Conservation (phyloP, 2,329 filamentous ascomycete genomes). For the Aspergillus luchuensis region DNA sequence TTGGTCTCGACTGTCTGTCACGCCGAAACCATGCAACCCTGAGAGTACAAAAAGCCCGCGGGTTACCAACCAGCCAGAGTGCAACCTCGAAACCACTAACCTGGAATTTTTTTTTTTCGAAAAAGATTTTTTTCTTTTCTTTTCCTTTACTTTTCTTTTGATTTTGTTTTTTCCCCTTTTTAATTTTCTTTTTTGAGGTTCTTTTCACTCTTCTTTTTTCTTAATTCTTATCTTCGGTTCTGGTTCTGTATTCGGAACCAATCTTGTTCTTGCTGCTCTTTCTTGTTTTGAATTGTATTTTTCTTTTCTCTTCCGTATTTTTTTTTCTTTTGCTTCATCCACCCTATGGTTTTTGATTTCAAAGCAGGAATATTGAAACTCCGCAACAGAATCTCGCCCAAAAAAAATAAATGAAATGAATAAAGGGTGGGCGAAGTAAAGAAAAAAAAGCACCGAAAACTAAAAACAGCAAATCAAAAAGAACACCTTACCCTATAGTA, state of each 20-base stretch:
- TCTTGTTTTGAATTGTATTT: neutral
- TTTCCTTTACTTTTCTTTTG: neutral
- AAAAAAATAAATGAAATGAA: conserved; percentile 1
- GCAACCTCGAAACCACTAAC: conserved; percentile 11
- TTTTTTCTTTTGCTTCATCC: neutral
- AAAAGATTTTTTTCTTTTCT: neutral
- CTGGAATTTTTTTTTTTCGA: neutral
- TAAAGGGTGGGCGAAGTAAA: conserved; percentile 8
- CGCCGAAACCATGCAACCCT: conserved; percentile 25
- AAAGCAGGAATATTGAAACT: conserved; percentile 6
- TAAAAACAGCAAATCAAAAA: neutral
- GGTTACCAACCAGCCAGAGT: conserved; percentile 19
- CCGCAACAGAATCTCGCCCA: neutral
- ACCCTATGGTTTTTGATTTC: conserved; percentile 1
- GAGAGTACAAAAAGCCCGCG: conserved; percentile 26
- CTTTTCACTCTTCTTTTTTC: neutral
- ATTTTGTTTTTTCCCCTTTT: neutral
- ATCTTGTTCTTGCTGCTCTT: neutral
- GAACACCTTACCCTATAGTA: conserved; percentile 10
- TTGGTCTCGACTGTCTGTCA: conserved; percentile 19
- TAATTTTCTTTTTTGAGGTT: neutral
- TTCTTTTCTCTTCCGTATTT: conserved; percentile 5
- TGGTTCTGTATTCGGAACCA: neutral
- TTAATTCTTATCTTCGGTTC: too few species aligned
- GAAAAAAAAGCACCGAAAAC: neutral